Evolutionary conservation across 2,329 filamentous ascomycete species (phyloP), one percentile per base, ranked within the genome.

Genomic region (Epichloe gansuensis): DNA sequence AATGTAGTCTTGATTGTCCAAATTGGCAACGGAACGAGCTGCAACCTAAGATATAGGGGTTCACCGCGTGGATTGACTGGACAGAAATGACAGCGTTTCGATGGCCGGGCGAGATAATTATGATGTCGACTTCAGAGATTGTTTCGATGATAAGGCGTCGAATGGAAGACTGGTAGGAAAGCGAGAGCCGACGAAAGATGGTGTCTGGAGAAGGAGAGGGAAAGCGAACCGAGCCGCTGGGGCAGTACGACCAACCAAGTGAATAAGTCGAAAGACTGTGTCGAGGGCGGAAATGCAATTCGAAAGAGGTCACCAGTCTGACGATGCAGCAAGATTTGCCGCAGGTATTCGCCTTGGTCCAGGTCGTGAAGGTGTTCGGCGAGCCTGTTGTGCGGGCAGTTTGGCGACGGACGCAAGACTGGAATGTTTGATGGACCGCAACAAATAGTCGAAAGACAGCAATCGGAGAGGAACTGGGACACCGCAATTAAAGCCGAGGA

Each of bases 401-500:
- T 38, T 50, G 31, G 53, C 50, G 43, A 28, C 43, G 31, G 50
- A 28, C 7, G 21, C 23, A 11, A 21, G 48, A 49, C 57, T 55
- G 57, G 57, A 59, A 59, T 58, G 56, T 50, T 56, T 50, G 37
- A 34, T 41, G 54, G 37, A 42, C 54, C 51, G 55, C 49, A 57
- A 55, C 49, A 55, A 54, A 53, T 51, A 54, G 54, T 43, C 46
- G 46, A 42, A 52, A 5, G 15, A 45, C 34, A 49, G 52, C 44
- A 38, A 51, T n/a, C 25, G 37, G 46, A 43, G 23, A 17, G 37
- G n/a, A 44, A 43, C 35, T 38, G 34, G 44, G 41, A 54, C 46
- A 45, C 41, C 34, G 21, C 31, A 46, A 50, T 38, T 31, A 23
- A 48, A 53, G 43, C 25, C 25, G 44, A 49, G 21, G 5, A 35